These are phyloP conservation scores for Hanseniaspora guilliermondii DNA, from an alignment of 805 yeast genomes.

Conservation along the genomic window DNA sequence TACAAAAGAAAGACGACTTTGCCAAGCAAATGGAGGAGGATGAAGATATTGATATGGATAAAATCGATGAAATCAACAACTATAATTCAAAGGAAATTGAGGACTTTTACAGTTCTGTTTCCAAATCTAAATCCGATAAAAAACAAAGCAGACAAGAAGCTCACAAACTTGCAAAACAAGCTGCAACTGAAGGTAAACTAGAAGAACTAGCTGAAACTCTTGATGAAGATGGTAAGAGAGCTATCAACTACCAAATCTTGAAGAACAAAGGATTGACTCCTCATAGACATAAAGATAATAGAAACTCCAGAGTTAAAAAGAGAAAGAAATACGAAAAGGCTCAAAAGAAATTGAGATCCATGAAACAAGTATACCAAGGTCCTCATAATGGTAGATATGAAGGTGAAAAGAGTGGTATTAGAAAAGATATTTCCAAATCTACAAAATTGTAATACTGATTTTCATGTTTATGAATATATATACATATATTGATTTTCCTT, in stretches of 20 bases:
- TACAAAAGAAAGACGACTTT: conserved; percentile 34
- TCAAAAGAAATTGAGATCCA: conserved; percentile 80
- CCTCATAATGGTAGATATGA: conserved; percentile 64
- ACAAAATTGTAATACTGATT: conserved; percentile 43
- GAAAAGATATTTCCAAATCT: conserved; percentile 81
- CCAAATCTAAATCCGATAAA: conserved; percentile 35
- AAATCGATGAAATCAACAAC: conserved; percentile 18
- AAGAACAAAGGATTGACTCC: conserved; percentile 95
- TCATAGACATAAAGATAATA: conserved; percentile 79
- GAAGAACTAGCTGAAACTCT: conserved; percentile 52
- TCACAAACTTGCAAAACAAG: conserved; percentile 58
- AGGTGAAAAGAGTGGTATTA: conserved; percentile 96
- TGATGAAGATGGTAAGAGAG: conserved; percentile 82
- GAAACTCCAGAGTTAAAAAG: conserved; percentile 96
- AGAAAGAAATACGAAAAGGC: conserved; percentile 93
- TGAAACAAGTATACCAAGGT: conserved; percentile 73
- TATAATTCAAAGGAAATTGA: conserved; percentile 41
- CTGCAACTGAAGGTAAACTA: conserved; percentile 74
- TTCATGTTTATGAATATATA: neutral
- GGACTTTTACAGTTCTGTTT: conserved; percentile 47
- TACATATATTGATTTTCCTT: neutral
- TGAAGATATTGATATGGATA: conserved; percentile 4
- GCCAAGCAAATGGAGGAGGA: conserved; percentile 38
- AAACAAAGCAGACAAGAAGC: conserved; percentile 47
- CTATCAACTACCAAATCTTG: conserved; percentile 83